phyloP scores from a whole-genome alignment of 257 asterid genomes.

The Penstemon eatonii region DNA sequence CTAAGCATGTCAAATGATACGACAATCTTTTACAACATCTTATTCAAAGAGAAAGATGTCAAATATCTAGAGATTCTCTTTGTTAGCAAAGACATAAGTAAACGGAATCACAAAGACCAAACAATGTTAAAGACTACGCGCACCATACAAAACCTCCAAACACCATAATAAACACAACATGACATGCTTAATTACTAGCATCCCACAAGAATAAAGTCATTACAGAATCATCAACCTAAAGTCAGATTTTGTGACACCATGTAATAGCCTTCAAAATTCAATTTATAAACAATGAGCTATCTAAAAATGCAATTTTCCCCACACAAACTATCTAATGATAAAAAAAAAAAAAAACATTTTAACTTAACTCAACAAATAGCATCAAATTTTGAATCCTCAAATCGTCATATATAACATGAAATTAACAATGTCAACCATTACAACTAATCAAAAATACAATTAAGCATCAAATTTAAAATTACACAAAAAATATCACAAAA shows the following conservation, averaged over 20 bases:
- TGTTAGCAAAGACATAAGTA: no score
- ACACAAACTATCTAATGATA: no score
- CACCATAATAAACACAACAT: no score
- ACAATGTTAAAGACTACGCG: no score
- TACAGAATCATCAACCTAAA: background rate
- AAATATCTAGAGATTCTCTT: no score
- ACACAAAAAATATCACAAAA: background rate
- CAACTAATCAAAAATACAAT: background rate
- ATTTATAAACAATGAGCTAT: background rate
- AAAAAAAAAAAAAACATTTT: no score
- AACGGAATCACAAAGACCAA: no score
- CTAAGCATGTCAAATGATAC: background rate
- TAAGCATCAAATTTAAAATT: background rate
- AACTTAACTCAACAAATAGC: background rate
- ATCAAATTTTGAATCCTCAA: background rate
- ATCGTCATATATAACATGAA: background rate
- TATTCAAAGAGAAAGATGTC: no score
- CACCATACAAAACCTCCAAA: no score
- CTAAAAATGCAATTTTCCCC: background rate
- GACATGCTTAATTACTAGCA: no score
- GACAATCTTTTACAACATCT: background rate
- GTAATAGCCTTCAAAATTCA: background rate
- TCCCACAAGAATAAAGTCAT: no score
- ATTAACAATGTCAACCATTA: background rate
- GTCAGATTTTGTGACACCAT: background rate